Evolutionary conservation across 2,329 filamentous ascomycete species (phyloP), one percentile per base, ranked within the genome.

Genomic region (Pseudocercospora fijiensis): DNA sequence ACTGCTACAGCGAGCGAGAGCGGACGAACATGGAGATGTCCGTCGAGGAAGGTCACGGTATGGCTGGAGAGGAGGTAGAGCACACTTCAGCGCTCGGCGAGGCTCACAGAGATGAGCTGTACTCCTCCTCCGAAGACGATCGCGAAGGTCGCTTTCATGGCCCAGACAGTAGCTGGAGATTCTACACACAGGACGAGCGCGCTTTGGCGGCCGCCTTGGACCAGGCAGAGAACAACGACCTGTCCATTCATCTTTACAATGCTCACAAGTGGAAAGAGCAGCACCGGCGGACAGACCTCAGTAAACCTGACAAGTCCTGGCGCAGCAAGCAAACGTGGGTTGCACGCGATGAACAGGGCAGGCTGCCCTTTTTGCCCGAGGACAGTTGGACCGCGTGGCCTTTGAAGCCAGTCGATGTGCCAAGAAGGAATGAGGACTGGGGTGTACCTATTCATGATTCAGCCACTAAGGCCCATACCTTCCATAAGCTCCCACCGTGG

Each of bases 321-420:
- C 76, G 76, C 62, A 79, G 70, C 64, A 81, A 78, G 65, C 73
- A 76, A 28, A 65, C 63, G 8, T 82, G 80, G 79, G 66, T 79
- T 27, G 65, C 73, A 28, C 69, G 66, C 2, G 68, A 75, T 26
- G 71, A 75, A 16, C 67, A 75, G 47, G 67, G 67, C 4, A 72
- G 76, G 30, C 70, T 69, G 62, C 67, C 73, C 2, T 80, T 83
- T 69, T 70, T 76, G 16, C 81, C 84, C 1, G 71, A 85, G 0
- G 85, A 84, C 63, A 68, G 74, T 4, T 97, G 94, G 93, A 91
- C 90, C 18, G 90, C 92, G 0, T 97, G 94, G 94, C 94, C 94
- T 4, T 76, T 96, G 72, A 82, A 82, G 20, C 80, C 84, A 4
- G 78, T 81, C 7, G 78, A 83, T 26, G 86, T 95, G 7, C 90